phyloP scores from a whole-genome alignment of 441 rosid genomes.

The Populus hybrid region DNA sequence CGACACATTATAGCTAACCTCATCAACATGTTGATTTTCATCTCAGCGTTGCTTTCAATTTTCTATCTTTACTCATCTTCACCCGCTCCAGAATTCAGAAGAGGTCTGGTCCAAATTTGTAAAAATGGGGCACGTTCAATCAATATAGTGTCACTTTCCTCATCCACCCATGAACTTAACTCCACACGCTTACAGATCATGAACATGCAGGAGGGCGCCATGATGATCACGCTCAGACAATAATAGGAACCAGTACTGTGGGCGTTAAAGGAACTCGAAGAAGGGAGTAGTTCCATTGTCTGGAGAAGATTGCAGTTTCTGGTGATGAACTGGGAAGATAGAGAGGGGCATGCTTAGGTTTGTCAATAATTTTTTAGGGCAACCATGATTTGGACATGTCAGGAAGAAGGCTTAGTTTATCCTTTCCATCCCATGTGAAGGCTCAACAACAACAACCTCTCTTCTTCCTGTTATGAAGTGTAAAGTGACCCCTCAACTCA shows the following conservation, averaged over 20 bases:
- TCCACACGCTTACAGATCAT: neutral
- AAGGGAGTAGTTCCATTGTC: neutral
- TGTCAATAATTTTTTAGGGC: slow-evolving; percentile 33
- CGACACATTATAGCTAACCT: neutral
- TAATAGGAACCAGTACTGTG: neutral
- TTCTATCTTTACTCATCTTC: neutral
- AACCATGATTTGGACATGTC: slow-evolving; percentile 47
- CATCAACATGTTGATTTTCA: too few relatives aligned
- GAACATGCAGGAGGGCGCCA: neutral
- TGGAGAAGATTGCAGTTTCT: slow-evolving; percentile 25
- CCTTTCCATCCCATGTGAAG: slow-evolving; percentile 41
- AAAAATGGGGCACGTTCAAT: neutral
- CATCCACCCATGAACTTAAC: neutral
- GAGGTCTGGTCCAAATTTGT: slow-evolving; percentile 4
- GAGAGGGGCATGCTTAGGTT: slow-evolving; percentile 35
- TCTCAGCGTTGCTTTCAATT: slow-evolving; percentile 11
- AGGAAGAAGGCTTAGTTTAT: slow-evolving; percentile 25
- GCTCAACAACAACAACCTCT: slow-evolving; percentile 9
- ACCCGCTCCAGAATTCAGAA: neutral
- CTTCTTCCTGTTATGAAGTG: slow-evolving; percentile 28
- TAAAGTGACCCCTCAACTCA: slow-evolving; percentile 32
- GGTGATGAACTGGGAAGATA: slow-evolving; percentile 11
- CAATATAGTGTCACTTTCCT: slow-evolving; percentile 15
- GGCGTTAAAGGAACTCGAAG: neutral
- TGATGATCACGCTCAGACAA: neutral